phyloP scores from a whole-genome alignment of 805 yeast genomes.

The Torulaspora microellipsoides region DNA sequence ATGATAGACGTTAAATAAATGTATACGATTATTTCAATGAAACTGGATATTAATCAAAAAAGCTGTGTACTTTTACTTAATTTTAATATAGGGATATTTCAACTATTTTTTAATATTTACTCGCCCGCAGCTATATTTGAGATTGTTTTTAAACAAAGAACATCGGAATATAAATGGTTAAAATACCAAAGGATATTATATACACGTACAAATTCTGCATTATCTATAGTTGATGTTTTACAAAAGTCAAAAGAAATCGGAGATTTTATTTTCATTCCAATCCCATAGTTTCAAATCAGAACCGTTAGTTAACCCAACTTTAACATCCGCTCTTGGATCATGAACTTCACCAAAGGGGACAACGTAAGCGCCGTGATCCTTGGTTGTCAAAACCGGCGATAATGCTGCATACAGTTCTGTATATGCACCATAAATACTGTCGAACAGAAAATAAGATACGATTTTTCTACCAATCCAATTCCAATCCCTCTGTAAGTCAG shows the following conservation, averaged over 20 bases:
- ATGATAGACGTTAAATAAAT: slow-evolving; percentile 31
- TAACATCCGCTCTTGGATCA: slow-evolving; percentile 30
- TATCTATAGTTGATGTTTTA: no score
- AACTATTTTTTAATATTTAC: no score
- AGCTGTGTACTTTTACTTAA: no score
- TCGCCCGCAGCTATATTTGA: no score
- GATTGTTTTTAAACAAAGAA: no score
- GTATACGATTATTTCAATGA: no score
- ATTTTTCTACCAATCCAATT: slow-evolving; percentile 9
- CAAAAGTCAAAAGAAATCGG: slow-evolving; percentile 2
- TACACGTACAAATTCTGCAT: no score
- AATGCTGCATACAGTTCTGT: slow-evolving; percentile 38
- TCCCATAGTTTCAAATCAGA: slow-evolving; percentile 30
- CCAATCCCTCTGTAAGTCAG: slow-evolving; percentile 32
- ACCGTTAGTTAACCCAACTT: slow-evolving; percentile 26
- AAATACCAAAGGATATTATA: no score
- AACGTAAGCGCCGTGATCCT: slow-evolving; percentile 34
- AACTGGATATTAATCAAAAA: no score
- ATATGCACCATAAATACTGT: slow-evolving; percentile 36
- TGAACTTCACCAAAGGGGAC: slow-evolving; percentile 35
- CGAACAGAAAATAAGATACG: slow-evolving; percentile 13
- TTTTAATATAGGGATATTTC: no score
- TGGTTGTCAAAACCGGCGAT: slow-evolving; percentile 31
- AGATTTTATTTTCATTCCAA: slow-evolving; percentile 18
- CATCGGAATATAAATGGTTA: no score